Evolutionary conservation across 2,329 filamentous ascomycete genomes (phyloP).

Genomic region (Aureobasidium pullulans): DNA sequence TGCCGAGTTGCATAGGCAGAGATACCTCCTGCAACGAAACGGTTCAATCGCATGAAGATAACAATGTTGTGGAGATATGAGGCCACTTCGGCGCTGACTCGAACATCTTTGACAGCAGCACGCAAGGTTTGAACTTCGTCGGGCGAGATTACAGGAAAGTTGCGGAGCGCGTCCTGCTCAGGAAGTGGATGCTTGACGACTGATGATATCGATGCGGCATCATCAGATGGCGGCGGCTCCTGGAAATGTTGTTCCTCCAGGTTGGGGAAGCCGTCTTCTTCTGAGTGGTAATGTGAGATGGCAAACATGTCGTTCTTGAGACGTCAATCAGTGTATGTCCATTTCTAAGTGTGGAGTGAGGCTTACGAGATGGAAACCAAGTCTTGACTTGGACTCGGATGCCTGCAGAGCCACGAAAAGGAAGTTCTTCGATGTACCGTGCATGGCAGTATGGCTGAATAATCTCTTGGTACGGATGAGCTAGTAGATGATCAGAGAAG

Average conservation of each 20-base stretch:
- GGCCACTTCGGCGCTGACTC: conserved; percentile 66
- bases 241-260: conserved; percentile 49
- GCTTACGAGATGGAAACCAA: conserved; percentile 35
- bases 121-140: conserved; percentile 38
- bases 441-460: conserved; percentile 65
- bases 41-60: conserved; percentile 79
- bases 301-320: conserved; percentile 68
- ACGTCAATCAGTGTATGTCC: background rate
- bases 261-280: conserved; percentile 64
- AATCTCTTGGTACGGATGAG: conserved; percentile 73
- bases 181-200: conserved; percentile 24
- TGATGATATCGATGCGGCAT: conserved; percentile 26
- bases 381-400: conserved; percentile 26
- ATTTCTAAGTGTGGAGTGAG: background rate
- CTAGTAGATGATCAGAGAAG: conserved; percentile 32
- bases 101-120: conserved; percentile 50
- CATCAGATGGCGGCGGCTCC: background rate
- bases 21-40: conserved; percentile 72
- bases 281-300: conserved; percentile 77
- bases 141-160: conserved; percentile 19
- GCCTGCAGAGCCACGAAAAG: conserved; percentile 70
- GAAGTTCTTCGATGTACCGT: conserved; percentile 69
- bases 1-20: conserved; percentile 72
- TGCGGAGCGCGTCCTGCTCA: conserved; percentile 31
- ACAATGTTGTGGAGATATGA: conserved; percentile 84